Conservation (phyloP, 2,329 filamentous ascomycete genomes). For the Nigrospora sphaerica region DNA sequence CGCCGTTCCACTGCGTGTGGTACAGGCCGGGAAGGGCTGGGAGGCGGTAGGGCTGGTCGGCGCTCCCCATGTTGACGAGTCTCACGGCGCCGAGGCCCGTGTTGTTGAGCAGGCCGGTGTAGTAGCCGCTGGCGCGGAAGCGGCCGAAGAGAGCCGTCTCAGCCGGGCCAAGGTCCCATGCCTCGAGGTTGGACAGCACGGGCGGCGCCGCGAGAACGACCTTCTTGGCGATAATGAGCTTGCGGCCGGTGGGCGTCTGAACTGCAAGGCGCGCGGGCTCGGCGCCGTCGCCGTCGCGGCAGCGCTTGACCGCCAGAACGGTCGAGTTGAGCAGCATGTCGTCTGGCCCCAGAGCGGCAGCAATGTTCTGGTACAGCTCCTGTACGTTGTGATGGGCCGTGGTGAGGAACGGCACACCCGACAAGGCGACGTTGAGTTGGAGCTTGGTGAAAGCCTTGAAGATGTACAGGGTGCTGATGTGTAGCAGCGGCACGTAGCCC, state of each 20-base stretch:
- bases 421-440: neutral
- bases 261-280: too few species aligned
- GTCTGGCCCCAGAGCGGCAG: neutral
- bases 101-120: constrained; percentile 12
- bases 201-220: constrained; percentile 19
- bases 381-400: neutral
- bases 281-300: neutral
- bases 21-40: constrained; percentile 8
- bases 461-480: constrained; percentile 25
- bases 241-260: neutral
- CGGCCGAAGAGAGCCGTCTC: constrained; percentile 18
- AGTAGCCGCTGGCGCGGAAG: constrained; percentile 12
- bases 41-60: constrained; percentile 2
- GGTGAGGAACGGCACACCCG: neutral
- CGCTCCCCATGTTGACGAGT: constrained; percentile 8
- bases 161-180: constrained; percentile 15
- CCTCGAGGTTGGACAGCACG: constrained; percentile 12
- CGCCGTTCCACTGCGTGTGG: constrained; percentile 7
- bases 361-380: neutral
- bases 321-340: neutral
- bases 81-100: neutral
- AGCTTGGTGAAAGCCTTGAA: constrained; percentile 17
- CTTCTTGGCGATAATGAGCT: constrained; percentile 9
- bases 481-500: constrained; percentile 29
- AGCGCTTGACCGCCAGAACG: neutral